Percentiles rank a stretch among this genome's conserved stretches.
phyloP scores from a whole-genome alignment of 805 yeast genomes.

The Wilhelminamyces savonicus region DNA sequence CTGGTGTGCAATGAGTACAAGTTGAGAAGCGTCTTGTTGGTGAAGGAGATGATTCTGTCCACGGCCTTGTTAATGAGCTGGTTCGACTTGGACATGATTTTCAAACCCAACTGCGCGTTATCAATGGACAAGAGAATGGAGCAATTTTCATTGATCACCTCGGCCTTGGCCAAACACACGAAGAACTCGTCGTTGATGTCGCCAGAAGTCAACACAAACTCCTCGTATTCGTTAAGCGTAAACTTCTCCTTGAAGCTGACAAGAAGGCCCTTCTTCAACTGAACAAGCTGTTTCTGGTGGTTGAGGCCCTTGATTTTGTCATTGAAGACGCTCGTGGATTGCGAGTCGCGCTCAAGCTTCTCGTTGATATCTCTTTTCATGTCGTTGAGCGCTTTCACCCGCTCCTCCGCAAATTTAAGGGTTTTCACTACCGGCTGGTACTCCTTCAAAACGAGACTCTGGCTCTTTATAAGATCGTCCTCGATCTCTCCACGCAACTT shows the following conservation, averaged over 20 bases:
- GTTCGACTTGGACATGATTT: slow-evolving; percentile 55
- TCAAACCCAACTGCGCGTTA: slow-evolving; percentile 58
- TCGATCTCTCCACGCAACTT: slow-evolving; percentile 56
- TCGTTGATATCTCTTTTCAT: slow-evolving; percentile 28
- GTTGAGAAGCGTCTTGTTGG: slow-evolving; percentile 27
- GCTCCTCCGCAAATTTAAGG: slow-evolving; percentile 14
- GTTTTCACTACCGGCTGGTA: slow-evolving; percentile 24
- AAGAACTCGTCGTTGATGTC: slow-evolving; percentile 54
- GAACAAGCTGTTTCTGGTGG: slow-evolving; percentile 24
- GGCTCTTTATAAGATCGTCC: slow-evolving; percentile 50
- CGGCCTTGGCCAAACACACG: slow-evolving; percentile 51
- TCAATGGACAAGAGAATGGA: slow-evolving; percentile 65
- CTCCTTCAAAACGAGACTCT: slow-evolving; percentile 29
- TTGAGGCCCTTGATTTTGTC: slow-evolving; percentile 19
- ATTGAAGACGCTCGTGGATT: slow-evolving; percentile 16
- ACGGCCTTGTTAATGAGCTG: slow-evolving; percentile 38
- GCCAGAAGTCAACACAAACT: slow-evolving; percentile 45
- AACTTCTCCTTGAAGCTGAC: slow-evolving; percentile 52
- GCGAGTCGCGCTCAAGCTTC: slow-evolving; percentile 26
- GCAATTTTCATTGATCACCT: slow-evolving; percentile 59
- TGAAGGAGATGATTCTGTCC: slow-evolving; percentile 21
- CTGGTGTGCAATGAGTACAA: slow-evolving; percentile 20
- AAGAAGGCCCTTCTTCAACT: slow-evolving; percentile 48
- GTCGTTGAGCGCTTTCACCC: slow-evolving; percentile 13
- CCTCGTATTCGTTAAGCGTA: slow-evolving; percentile 67